These are phyloP conservation scores for Taphrina betulina DNA, from an alignment of 1,139 yeast genomes.

Conservation along the genomic window DNA sequence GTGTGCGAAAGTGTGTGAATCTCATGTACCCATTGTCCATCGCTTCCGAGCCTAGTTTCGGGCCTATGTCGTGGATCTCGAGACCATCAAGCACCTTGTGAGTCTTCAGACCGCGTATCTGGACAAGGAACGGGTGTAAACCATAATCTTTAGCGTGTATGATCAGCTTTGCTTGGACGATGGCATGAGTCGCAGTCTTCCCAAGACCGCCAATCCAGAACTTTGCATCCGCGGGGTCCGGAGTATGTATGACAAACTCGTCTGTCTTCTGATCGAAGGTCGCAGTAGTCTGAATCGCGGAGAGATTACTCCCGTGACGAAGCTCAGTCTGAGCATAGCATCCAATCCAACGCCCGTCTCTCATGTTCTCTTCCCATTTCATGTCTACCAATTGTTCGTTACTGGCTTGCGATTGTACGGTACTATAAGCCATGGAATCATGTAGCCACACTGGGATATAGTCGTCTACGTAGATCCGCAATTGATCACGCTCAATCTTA, in stretches of 20 bases:
- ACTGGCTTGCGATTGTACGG: constrained; percentile 33
- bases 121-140: constrained; percentile 87
- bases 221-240: constrained; percentile 86
- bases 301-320: constrained; percentile 92
- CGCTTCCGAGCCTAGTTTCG: constrained; percentile 58
- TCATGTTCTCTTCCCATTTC: constrained; percentile 32
- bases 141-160: constrained; percentile 92
- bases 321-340: constrained; percentile 94
- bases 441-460: constrained; percentile 33
- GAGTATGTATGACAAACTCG: constrained; percentile 75
- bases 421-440: constrained; percentile 33
- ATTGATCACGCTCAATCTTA: constrained; percentile 21
- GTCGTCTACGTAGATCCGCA: constrained; percentile 25
- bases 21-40: constrained; percentile 92
- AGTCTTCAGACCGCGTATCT: constrained; percentile 66
- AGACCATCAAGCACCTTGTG: constrained; percentile 76
- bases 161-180: constrained; percentile 76
- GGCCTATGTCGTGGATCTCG: constrained; percentile 85
- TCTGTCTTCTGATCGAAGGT: constrained; percentile 66
- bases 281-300: constrained; percentile 87
- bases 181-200: constrained; percentile 81
- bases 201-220: constrained; percentile 99
- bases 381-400: constrained; percentile 29
- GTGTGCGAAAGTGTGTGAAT: constrained; percentile 72
- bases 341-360: constrained; percentile 22